Conservation (phyloP, 176 grass and related monocot species). For the Rhynchospora breviuscula region DNA sequence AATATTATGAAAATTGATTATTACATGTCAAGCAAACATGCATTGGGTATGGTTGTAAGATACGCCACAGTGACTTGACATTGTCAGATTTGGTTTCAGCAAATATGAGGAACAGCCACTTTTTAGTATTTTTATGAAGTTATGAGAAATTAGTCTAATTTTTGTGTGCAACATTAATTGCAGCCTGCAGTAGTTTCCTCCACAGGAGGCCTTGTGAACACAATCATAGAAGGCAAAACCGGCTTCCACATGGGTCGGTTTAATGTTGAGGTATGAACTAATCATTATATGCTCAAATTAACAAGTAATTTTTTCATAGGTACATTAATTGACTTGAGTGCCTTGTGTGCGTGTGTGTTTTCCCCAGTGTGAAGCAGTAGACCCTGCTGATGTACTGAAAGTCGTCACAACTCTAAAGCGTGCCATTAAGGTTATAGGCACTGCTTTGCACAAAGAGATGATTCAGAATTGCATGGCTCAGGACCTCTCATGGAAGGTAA, state of each 20-base stretch:
- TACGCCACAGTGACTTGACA: background rate
- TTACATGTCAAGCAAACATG: background rate
- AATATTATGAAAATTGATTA: constrained; percentile 10
- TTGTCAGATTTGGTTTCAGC: background rate
- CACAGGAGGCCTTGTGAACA: constrained; percentile 88
- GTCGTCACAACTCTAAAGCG: constrained; percentile 54
- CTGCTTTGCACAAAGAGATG: constrained; percentile 52
- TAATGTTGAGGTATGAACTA: constrained; percentile 46
- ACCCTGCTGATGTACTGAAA: constrained; percentile 60
- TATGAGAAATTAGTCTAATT: background rate
- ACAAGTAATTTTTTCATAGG: background rate
- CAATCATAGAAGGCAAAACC: constrained; percentile 69
- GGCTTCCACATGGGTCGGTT: constrained; percentile 90
- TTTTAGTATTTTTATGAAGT: background rate
- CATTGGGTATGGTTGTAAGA: background rate
- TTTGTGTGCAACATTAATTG: background rate
- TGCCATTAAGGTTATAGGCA: constrained; percentile 54
- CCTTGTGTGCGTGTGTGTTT: background rate
- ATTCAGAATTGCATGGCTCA: constrained; percentile 83
- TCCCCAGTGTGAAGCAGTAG: constrained; percentile 51
- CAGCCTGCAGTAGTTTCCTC: constrained; percentile 60
- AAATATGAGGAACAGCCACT: background rate
- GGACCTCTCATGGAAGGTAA: constrained; percentile 97
- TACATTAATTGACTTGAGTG: background rate
- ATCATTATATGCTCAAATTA: background rate